These are phyloP conservation scores for Potentilla sterilis DNA, from an alignment of 306 rosid genomes.

Conservation along the genomic window DNA sequence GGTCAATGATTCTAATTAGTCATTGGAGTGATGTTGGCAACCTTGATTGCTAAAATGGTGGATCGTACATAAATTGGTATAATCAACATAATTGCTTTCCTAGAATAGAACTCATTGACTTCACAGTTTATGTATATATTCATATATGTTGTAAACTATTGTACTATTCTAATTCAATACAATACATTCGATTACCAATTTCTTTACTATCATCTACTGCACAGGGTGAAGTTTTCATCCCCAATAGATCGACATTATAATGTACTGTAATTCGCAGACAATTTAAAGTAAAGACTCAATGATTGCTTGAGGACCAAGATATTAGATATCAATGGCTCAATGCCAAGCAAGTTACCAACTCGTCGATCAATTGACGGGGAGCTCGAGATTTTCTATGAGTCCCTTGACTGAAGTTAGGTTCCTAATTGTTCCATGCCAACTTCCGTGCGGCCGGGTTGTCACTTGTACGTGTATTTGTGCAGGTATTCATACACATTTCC, in stretches of 20 bases:
- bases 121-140: too few species aligned
- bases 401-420: background rate
- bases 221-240: conserved; percentile 56
- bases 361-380: conserved; percentile 6
- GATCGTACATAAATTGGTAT: too few species aligned
- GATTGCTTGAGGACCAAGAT: background rate
- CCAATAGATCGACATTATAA: background rate
- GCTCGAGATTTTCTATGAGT: conserved; percentile 29
- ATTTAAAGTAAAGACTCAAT: background rate
- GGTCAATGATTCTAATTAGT: too few species aligned
- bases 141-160: too few species aligned
- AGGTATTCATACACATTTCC: conserved; percentile 93
- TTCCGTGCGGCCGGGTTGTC: conserved; percentile 6
- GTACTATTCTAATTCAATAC: too few species aligned
- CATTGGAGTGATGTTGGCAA: too few species aligned
- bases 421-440: background rate
- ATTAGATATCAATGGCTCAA: background rate
- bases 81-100: too few species aligned
- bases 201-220: conserved; percentile 77
- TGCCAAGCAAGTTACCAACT: background rate
- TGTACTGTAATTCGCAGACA: background rate
- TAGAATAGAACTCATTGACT: too few species aligned
- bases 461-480: conserved; percentile 11
- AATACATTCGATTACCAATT: too few species aligned
- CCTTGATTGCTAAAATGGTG: too few species aligned